A percentile compares a stretch with the other conserved stretches of the same genome.
Conservation (phyloP, 192 early-diverging fungal genomes). For the Coemansia sp. region DNA sequence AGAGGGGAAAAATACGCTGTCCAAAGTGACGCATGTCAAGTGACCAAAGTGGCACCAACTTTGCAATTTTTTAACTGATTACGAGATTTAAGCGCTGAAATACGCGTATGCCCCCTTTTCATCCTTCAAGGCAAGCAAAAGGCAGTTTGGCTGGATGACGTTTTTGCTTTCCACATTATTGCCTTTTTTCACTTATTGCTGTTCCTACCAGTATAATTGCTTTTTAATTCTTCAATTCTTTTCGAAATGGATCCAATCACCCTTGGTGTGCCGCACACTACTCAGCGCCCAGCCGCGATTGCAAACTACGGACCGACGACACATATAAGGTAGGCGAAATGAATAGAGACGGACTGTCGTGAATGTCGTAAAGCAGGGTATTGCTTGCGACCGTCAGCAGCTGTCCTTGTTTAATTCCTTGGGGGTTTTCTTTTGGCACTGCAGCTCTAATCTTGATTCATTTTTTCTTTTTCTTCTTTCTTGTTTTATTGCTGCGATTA, state of each 20-base stretch:
- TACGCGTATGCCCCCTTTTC: too few relatives aligned
- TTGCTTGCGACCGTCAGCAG: not conserved
- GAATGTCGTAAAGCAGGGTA: too few relatives aligned
- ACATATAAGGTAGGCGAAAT: constrained; percentile 8
- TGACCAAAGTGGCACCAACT: too few relatives aligned
- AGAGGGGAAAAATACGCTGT: too few relatives aligned
- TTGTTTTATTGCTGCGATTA: constrained; percentile 2
- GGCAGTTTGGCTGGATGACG: not conserved
- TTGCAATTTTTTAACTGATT: not conserved
- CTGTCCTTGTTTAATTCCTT: not conserved
- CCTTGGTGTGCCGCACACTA: constrained; percentile 4
- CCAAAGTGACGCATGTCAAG: too few relatives aligned
- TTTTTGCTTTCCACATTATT: not conserved
- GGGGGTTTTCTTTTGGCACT: too few relatives aligned
- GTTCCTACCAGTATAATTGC: not conserved
- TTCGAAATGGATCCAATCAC: constrained; percentile 10
- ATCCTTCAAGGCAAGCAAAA: too few relatives aligned
- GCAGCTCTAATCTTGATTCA: not conserved
- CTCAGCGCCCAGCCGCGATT: not conserved
- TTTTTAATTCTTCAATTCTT: not conserved
- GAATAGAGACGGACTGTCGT: not conserved
- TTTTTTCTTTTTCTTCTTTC: not conserved
- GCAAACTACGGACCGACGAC: constrained; percentile 2
- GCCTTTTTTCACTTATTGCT: not conserved
- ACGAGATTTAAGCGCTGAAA: too few relatives aligned